Evolutionary conservation across 805 yeast species (phyloP).

Genomic region (Millerozyma miso): DNA sequence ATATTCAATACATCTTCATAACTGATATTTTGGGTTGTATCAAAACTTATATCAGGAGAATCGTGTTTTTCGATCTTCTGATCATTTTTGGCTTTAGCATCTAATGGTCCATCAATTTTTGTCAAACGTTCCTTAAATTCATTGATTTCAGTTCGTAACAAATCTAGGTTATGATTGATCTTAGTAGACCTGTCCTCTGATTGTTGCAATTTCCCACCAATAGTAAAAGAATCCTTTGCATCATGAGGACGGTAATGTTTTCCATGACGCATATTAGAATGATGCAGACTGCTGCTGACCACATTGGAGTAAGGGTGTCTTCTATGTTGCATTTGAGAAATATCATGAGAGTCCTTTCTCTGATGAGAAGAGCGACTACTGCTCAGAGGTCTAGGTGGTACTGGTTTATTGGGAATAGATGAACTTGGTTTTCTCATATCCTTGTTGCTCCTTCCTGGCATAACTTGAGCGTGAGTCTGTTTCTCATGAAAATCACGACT

Average conservation of each 20-base stretch:
- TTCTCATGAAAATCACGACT: not conserved
- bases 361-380: not conserved
- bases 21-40: constrained; percentile 35
- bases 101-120: constrained; percentile 14
- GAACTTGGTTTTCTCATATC: not conserved
- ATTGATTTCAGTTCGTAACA: constrained; percentile 39
- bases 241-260: not conserved
- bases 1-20: constrained; percentile 37
- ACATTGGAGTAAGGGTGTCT: not conserved
- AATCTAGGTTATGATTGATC: constrained; percentile 38
- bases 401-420: not conserved
- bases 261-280: not conserved
- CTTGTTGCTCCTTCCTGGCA: not conserved
- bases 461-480: not conserved
- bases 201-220: not conserved
- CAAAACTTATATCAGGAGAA: constrained; percentile 34
- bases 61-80: not conserved
- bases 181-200: constrained; percentile 24
- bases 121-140: constrained; percentile 41
- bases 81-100: constrained; percentile 1
- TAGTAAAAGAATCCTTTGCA: not conserved
- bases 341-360: not conserved
- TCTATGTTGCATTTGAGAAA: not conserved
- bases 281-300: not conserved
- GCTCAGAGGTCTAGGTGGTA: not conserved